Evolutionary conservation across 345 rosid genomes (phyloP).

Genomic region (Nephelium lappaceum): DNA sequence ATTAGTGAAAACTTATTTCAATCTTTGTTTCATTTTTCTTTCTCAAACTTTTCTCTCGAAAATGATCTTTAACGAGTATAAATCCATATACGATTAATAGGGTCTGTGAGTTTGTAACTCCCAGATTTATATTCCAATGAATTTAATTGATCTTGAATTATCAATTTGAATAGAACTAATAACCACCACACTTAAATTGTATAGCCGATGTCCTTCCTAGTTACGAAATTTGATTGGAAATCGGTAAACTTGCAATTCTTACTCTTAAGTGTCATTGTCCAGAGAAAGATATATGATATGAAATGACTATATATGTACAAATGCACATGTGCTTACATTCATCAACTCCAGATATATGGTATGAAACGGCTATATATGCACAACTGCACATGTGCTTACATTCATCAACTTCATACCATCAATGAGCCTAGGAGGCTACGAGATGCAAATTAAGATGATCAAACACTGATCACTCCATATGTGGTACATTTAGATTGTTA

Average conservation of each 20-base stretch:
- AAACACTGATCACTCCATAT: neutral
- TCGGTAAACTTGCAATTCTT: neutral
- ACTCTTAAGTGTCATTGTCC: neutral
- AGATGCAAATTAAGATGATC: neutral
- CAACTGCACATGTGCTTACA: neutral
- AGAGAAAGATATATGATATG: neutral
- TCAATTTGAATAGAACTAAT: too few species aligned
- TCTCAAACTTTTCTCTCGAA: neutral
- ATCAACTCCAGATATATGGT: neutral
- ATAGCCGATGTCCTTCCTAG: too few species aligned
- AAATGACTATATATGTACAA: neutral
- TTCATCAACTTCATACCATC: neutral
- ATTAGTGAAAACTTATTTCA: neutral
- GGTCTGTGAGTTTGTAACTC: neutral
- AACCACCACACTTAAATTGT: too few species aligned
- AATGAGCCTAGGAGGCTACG: neutral
- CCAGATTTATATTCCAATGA: too few species aligned
- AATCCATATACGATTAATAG: too few species aligned
- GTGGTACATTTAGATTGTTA: neutral
- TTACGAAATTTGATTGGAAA: too few species aligned
- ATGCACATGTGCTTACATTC: neutral
- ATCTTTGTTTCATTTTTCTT: neutral
- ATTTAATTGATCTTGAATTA: too few species aligned
- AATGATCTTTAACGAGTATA: neutral
- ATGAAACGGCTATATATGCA: neutral